These are phyloP conservation scores for Tricholoma bakamatsutake DNA, from an alignment of 768 basidiomycete species.

Conservation along the genomic window DNA sequence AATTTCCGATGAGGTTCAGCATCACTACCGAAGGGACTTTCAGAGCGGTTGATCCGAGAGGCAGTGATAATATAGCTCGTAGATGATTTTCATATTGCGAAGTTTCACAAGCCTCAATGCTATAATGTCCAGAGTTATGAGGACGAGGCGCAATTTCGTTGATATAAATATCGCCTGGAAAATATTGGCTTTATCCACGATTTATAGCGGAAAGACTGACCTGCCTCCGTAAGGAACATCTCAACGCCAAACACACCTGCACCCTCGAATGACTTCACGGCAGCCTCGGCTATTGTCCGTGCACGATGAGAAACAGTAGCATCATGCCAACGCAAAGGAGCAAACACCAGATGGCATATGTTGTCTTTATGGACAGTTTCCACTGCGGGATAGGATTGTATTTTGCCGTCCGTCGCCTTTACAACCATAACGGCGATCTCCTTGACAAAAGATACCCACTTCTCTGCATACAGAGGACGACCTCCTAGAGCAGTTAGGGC, in stretches of 20 bases:
- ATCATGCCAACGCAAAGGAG: constrained; percentile 67
- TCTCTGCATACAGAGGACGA: constrained; percentile 86
- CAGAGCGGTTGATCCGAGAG: constrained; percentile 82
- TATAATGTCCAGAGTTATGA: constrained; percentile 98
- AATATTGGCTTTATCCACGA: neutral
- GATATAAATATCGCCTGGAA: constrained; percentile 66
- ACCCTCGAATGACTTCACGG: constrained; percentile 72
- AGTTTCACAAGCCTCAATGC: constrained; percentile 94
- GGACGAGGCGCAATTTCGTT: constrained; percentile 99
- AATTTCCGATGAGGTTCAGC: constrained; percentile 92
- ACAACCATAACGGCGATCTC: constrained; percentile 99
- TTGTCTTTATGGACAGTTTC: constrained; percentile 94
- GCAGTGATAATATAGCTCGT: constrained; percentile 85
- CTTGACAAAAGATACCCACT: constrained; percentile 82
- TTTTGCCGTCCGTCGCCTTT: constrained; percentile 64
- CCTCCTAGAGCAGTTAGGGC: constrained; percentile 50
- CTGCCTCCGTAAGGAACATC: constrained; percentile 90
- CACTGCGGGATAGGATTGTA: constrained; percentile 83
- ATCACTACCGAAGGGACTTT: constrained; percentile 85
- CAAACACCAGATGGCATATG: constrained; percentile 90
- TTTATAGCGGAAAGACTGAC: constrained; percentile 34
- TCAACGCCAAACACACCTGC: constrained; percentile 98
- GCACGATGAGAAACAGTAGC: constrained; percentile 53
- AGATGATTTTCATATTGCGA: constrained; percentile 98
- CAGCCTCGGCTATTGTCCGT: constrained; percentile 69